Evolutionary conservation across 495 filamentous ascomycete genomes (phyloP).

Genomic region (Podospora pseudopauciseta): DNA sequence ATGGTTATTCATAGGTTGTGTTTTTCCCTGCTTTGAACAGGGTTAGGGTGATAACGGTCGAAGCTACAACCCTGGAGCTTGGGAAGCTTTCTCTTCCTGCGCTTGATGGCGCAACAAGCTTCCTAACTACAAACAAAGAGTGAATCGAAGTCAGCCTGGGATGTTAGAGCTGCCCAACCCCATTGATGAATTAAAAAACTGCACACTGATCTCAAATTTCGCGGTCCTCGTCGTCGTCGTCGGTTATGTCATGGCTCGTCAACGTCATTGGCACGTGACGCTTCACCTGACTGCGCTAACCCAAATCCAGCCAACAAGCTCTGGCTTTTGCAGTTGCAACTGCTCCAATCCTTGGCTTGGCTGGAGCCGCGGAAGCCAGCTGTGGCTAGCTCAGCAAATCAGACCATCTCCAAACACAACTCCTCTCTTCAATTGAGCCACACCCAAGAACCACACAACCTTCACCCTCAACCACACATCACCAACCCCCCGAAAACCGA

Average conservation of each 20-base stretch:
- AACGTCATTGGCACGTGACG: constrained; percentile 20
- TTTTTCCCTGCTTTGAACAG: not conserved
- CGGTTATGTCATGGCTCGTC: not conserved
- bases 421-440: constrained; percentile 21
- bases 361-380: constrained; percentile 6
- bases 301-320: constrained; percentile 19
- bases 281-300: constrained; percentile 22
- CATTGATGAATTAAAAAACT: not conserved
- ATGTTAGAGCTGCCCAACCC: too few relatives aligned
- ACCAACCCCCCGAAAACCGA: constrained; percentile 23
- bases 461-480: constrained; percentile 22
- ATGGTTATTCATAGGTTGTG: too few relatives aligned
- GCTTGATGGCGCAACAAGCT: not conserved
- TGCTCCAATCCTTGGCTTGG: constrained; percentile 21
- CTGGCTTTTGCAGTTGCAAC: not conserved
- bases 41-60: not conserved
- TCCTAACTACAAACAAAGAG: not conserved
- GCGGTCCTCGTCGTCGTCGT: not conserved
- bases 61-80: not conserved
- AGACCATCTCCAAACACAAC: constrained; percentile 31
- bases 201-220: not conserved
- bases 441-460: constrained; percentile 11
- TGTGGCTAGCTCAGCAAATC: constrained; percentile 18
- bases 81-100: not conserved
- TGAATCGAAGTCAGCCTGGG: too few relatives aligned